A percentile compares a stretch with the other conserved stretches of the same genome.
Conservation (phyloP, 2,329 filamentous ascomycete species). For the Epichloe sylvatica region DNA sequence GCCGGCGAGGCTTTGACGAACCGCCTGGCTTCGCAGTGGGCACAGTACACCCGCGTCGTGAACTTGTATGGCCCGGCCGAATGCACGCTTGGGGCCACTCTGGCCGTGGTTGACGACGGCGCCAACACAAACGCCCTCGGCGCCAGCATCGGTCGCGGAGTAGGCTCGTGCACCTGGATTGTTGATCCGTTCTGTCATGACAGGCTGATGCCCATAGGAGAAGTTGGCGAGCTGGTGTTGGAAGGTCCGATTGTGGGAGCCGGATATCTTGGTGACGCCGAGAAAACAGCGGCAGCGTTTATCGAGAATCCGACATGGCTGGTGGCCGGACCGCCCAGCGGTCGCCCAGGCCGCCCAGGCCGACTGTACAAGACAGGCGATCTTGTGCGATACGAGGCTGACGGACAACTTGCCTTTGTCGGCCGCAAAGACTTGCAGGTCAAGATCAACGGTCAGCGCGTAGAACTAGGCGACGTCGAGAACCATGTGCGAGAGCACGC, state of each 20-base stretch:
- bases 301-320: conserved; percentile 13
- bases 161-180: conserved; percentile 12
- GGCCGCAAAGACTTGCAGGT: conserved; percentile 45
- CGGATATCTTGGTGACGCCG: conserved; percentile 31
- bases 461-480: conserved; percentile 31
- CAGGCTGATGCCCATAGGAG: conserved; percentile 10
- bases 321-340: background rate
- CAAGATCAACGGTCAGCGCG: conserved; percentile 44
- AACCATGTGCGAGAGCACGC: conserved; percentile 4
- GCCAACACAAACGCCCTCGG: background rate
- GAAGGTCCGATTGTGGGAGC: conserved; percentile 33
- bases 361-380: conserved; percentile 11
- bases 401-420: conserved; percentile 11
- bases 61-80: conserved; percentile 14
- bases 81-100: conserved; percentile 3
- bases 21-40: conserved; percentile 3
- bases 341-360: conserved; percentile 5
- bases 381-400: conserved; percentile 9
- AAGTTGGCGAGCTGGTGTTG: conserved; percentile 22
- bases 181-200: conserved; percentile 11
- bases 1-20: conserved; percentile 8
- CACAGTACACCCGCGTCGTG: conserved; percentile 7
- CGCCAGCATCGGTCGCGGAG: background rate
- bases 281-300: conserved; percentile 18
- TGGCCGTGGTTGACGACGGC: background rate